A percentile compares a stretch with the other conserved stretches of the same genome.
Evolutionary conservation across 2,329 filamentous ascomycete species (phyloP).

Genomic region (Knoxdaviesia capensis): DNA sequence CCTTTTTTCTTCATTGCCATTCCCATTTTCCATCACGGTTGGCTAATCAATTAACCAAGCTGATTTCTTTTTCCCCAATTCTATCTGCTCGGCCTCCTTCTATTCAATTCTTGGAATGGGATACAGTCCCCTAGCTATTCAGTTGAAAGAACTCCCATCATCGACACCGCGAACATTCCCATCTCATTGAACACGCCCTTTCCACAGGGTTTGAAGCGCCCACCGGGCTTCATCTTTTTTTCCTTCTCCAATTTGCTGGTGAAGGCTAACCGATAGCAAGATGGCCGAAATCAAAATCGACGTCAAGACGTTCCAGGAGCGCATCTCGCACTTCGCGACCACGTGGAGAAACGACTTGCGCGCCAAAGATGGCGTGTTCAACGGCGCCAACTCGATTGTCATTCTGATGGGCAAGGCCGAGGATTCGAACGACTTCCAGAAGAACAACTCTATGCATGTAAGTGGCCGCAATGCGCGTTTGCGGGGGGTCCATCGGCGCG

Average conservation of each 20-base stretch:
- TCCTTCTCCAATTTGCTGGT: constrained; percentile 8
- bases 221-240: neutral
- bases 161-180: too few species aligned
- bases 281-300: constrained; percentile 88
- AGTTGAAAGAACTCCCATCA: too few species aligned
- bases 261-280: constrained; percentile 17
- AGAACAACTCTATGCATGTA: constrained; percentile 94
- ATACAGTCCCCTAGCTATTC: too few species aligned
- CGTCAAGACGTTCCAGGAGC: constrained; percentile 81
- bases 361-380: constrained; percentile 65
- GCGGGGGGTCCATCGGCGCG: too few species aligned
- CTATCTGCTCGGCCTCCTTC: too few species aligned
- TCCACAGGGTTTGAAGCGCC: too few species aligned
- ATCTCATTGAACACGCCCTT: too few species aligned
- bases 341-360: constrained; percentile 96
- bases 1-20: neutral
- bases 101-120: too few species aligned
- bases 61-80: too few species aligned
- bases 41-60: neutral
- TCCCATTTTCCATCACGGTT: neutral
- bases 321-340: constrained; percentile 66
- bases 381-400: constrained; percentile 68
- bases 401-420: constrained; percentile 91
- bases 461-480: constrained; percentile 11
- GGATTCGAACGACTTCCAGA: constrained; percentile 70